Percentiles rank a stretch among this genome's conserved stretches.
Conservation (phyloP, 192 early-diverging fungal genomes). For the Umbelopsis sp. region DNA sequence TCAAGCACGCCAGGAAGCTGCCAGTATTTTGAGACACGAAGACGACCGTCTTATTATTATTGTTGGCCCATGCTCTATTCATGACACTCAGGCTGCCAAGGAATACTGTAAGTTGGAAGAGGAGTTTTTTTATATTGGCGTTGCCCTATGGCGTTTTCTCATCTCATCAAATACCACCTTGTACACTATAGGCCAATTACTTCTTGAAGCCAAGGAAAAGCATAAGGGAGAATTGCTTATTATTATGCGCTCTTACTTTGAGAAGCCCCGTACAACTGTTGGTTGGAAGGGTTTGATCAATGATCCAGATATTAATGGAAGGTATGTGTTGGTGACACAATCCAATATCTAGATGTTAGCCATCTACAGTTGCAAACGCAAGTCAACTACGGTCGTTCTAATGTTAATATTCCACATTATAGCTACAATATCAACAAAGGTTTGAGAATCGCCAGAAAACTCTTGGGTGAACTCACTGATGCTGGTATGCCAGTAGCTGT, state of each 20-base stretch:
- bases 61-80: constrained; percentile 96
- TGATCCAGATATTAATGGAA: constrained; percentile 72
- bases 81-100: constrained; percentile 82
- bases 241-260: constrained; percentile 98
- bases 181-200: background rate
- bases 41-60: constrained; percentile 91
- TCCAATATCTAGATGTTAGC: constrained; percentile 3
- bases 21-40: constrained; percentile 72
- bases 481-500: constrained; percentile 84
- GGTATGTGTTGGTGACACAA: constrained; percentile 32
- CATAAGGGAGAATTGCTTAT: constrained; percentile 79
- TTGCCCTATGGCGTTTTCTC: too few relatives aligned
- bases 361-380: background rate
- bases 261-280: constrained; percentile 96
- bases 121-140: too few relatives aligned
- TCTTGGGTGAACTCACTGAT: constrained; percentile 80
- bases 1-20: constrained; percentile 59
- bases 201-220: constrained; percentile 56
- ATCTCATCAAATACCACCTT: background rate
- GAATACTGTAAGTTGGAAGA: constrained; percentile 73
- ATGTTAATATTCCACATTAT: background rate
- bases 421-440: constrained; percentile 98
- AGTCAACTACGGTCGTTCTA: background rate
- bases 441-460: constrained; percentile 78
- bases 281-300: constrained; percentile 90